Percentiles rank a stretch among this genome's conserved stretches.
Evolutionary conservation across 176 grass and related monocot species (phyloP).

Genomic region (Oryza australiensis): DNA sequence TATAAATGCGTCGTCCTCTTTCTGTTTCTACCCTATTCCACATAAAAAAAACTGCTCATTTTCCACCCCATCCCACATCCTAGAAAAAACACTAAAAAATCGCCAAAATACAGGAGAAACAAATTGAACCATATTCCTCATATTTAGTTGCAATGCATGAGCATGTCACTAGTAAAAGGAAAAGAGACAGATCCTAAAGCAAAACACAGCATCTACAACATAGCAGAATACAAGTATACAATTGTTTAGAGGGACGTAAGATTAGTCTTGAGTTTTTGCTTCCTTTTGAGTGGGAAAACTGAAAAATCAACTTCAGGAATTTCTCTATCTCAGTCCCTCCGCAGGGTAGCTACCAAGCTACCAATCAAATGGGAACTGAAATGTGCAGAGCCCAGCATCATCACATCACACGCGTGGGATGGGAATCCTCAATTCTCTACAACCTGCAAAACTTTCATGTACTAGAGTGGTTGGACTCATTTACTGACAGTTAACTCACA

Average conservation of each 20-base stretch:
- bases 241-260: neutral
- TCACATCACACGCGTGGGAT: neutral
- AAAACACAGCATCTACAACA: no score
- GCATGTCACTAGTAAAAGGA: no score
- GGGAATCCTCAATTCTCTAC: neutral
- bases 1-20: no score
- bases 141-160: no score
- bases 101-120: no score
- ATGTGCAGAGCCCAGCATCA: neutral
- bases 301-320: neutral
- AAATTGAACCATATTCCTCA: no score
- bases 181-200: neutral
- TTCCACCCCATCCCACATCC: no score
- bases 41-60: no score
- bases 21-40: no score
- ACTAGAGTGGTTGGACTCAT: neutral
- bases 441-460: constrained; percentile 22
- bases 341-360: neutral
- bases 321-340: neutral
- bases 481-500: neutral
- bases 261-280: neutral
- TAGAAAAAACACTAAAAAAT: no score
- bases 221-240: neutral
- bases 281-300: no score
- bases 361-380: neutral